Evolutionary conservation across 2,329 filamentous ascomycete genomes (phyloP).

Genomic region (Ciborinia camelliae): DNA sequence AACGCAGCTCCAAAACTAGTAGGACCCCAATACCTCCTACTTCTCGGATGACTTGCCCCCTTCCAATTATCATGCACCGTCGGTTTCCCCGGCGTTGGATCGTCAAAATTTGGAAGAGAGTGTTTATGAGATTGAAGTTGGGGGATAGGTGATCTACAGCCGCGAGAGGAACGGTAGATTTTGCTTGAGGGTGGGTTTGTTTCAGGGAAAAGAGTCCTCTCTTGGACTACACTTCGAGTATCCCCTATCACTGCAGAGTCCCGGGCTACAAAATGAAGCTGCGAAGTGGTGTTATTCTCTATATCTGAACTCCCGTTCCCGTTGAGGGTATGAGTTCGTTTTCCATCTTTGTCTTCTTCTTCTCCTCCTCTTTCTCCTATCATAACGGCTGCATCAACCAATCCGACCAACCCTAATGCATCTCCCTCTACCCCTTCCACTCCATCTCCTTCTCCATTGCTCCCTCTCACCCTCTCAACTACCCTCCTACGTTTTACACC

Average conservation of each 20-base stretch:
- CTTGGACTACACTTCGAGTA: too few relatives aligned
- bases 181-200: neutral
- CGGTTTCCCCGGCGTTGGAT: neutral
- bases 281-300: neutral
- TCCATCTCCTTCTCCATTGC: neutral
- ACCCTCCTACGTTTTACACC: neutral
- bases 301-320: too few relatives aligned
- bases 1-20: constrained; percentile 35
- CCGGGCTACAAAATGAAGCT: neutral
- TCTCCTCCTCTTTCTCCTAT: neutral
- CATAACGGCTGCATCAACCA: neutral
- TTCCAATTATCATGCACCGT: constrained; percentile 22
- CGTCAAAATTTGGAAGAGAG: neutral
- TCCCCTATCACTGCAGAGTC: too few relatives aligned
- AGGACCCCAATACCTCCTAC: constrained; percentile 31
- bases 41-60: constrained; percentile 25
- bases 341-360: constrained; percentile 13
- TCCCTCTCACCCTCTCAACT: neutral
- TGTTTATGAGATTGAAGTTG: neutral
- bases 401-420: neutral
- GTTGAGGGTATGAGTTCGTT: neutral
- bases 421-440: neutral
- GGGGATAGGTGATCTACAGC: neutral
- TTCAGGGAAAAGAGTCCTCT: neutral
- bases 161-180: neutral